Conservation (phyloP, 257 asterid genomes). For the Primulina eburnea region DNA sequence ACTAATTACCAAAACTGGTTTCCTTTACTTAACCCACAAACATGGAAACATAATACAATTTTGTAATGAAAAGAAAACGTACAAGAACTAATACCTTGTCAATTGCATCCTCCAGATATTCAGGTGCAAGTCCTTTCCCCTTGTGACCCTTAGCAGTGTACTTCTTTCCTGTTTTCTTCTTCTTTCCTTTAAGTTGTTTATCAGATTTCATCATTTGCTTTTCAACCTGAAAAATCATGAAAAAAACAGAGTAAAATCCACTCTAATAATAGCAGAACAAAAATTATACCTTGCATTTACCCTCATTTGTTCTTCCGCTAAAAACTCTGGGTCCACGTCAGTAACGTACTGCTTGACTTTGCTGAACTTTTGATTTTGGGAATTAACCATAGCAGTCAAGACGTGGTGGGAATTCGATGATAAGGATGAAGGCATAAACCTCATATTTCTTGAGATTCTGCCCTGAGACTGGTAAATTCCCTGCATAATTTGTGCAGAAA, state of each 20-base stretch:
- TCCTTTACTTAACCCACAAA: not conserved
- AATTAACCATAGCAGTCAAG: conserved; percentile 45
- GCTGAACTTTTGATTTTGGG: conserved; percentile 41
- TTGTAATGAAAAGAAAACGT: not conserved
- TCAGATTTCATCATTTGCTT: not conserved
- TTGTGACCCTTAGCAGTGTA: not conserved
- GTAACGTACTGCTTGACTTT: conserved; percentile 45
- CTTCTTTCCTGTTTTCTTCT: conserved; percentile 1
- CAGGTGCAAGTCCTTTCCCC: not conserved
- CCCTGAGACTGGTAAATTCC: conserved; percentile 52
- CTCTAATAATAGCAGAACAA: not conserved
- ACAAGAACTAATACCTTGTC: not conserved
- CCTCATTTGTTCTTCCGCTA: conserved; percentile 44
- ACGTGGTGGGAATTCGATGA: conserved; percentile 44
- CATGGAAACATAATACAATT: not conserved
- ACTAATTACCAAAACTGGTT: not conserved
- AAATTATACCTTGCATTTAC: conserved; percentile 19
- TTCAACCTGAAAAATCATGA: not conserved
- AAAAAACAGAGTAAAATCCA: not conserved
- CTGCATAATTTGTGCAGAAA: conserved; percentile 27
- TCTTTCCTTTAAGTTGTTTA: not conserved
- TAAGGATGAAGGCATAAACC: conserved; percentile 53
- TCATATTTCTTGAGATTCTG: conserved; percentile 46
- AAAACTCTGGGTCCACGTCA: conserved; percentile 49
- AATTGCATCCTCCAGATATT: not conserved